Evolutionary conservation across 2,329 filamentous ascomycete species (phyloP), one percentile per base, ranked within the genome.

Genomic region (Dactylonectria estremocensis): DNA sequence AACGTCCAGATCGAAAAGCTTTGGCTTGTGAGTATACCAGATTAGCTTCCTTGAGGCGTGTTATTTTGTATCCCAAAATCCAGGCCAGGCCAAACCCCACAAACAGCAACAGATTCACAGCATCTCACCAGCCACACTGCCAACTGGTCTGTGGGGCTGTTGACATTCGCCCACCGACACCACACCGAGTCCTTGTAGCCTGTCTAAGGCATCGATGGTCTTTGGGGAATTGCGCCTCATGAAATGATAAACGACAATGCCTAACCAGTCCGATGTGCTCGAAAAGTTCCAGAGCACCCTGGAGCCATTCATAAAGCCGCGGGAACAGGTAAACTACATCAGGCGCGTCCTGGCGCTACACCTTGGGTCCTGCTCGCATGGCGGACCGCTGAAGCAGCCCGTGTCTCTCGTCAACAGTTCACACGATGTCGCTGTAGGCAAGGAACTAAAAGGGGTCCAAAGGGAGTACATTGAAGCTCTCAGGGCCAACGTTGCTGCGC

Each of bases 241-340:
- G 49, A 28, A 37, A 71, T 58, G 60, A 74, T 48, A 61, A 66
- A 37, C 40, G 68, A 73, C 45, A 54, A 82, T 82, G 80, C 45
- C 71, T 20, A 70, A 77, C 69, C 61, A 81, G 33, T 65, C 80
- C 20, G 80, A 84, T 40, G 69, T 67, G 11, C 57, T 76, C 62
- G 74, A 80, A 54, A 78, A 78, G 37, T 77, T 87, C 37, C 82
- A 85, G 61, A 78, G 80, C 46, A 80, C 78, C 18, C 81, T 92
- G 22, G 80, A 83, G 37, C 85, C 87, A 5, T 89, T 85, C 67
- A 81, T 91, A 63, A 88, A 87, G 58, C 84, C 87, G 31, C 84
- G 88, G 28, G 88, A 90, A 64, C 87, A 91, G 71, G 83, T 85
- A 55, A 81, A 85, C 40, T 86, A 87, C 53, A 87, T 91, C 63